Evolutionary conservation across 257 asterid species (phyloP), one percentile per base, ranked within the genome.

Genomic region (Rauvolfia tetraphylla): DNA sequence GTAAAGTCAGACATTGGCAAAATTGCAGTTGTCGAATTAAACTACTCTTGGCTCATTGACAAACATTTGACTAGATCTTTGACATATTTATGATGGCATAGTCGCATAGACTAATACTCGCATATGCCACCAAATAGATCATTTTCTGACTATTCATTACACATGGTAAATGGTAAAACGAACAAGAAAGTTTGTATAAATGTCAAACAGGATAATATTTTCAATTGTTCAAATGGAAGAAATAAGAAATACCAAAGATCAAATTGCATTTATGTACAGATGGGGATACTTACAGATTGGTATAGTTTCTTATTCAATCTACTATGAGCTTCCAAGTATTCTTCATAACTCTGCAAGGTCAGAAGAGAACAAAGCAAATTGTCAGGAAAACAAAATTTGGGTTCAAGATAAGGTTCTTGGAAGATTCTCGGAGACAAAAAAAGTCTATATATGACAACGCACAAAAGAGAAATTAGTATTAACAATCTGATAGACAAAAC

Each of bases 281-380:
- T 70, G 73, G 83, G 76, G 61, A 74, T 77, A 85, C 98, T 89
- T 75, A 93, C 98, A 86, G 84, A 79, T 65, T 75, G 85, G 81
- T 85, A 81, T 15, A 62, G 73, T 85, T 77, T 88, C 87, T 84
- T 81, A 85, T 79, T 74, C 78, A 86, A 82, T 83, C 84, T 88
- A 80, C 83, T 81, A 84, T 89, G 91, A 76, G 97, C 97, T 83
- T 92, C 98, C 76, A 92, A 83, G 79, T 94, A 94, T 80, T 94
- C 97, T 86, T 94, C 98, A 89, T 94, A 94, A 31, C 95, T 90
- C 98, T 94, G 90, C 90, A 84, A 74, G 44, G 81, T 46, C 66
- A 76, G 49, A 86, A 38, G 57, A n/a, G 13, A 74, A 78, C 2
- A 73, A 48, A 61, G 77, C 71, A 78, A 70, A 74, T 57, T 76